Conservation (phyloP, 257 asterid species). For the Solanum piurae region DNA sequence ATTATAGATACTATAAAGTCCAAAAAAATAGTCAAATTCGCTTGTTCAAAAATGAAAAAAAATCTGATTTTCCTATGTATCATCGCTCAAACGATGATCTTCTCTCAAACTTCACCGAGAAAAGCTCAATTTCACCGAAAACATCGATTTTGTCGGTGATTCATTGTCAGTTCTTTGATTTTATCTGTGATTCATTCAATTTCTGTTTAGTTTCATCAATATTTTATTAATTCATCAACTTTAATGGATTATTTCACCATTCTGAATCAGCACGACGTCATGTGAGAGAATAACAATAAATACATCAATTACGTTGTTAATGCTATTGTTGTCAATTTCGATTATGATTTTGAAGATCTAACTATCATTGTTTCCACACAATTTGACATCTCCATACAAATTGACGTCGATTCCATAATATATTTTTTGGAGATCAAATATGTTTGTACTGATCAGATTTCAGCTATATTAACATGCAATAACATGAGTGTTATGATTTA, state of each 20-base stretch:
- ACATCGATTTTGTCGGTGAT: neutral
- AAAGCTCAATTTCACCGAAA: no score
- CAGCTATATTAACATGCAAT: no score
- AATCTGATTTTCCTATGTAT: neutral
- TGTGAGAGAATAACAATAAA: neutral
- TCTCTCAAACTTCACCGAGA: neutral
- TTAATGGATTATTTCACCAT: neutral
- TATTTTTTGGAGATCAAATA: neutral
- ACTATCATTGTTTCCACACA: neutral
- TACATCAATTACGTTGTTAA: no score
- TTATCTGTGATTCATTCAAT: neutral
- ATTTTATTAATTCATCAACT: neutral
- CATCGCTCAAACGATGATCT: neutral
- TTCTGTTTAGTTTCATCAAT: neutral
- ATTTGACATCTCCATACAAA: no score
- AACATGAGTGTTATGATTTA: neutral
- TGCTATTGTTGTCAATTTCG: neutral
- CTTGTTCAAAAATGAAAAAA: no score
- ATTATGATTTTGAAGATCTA: neutral
- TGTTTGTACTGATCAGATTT: no score
- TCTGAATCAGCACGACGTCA: neutral
- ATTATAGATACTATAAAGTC: neutral
- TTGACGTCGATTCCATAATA: neutral
- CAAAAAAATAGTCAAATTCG: neutral
- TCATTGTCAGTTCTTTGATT: neutral